phyloP scores from a whole-genome alignment of 176 grass and related monocot species.

The barley (Hordeum vulgare) region DNA sequence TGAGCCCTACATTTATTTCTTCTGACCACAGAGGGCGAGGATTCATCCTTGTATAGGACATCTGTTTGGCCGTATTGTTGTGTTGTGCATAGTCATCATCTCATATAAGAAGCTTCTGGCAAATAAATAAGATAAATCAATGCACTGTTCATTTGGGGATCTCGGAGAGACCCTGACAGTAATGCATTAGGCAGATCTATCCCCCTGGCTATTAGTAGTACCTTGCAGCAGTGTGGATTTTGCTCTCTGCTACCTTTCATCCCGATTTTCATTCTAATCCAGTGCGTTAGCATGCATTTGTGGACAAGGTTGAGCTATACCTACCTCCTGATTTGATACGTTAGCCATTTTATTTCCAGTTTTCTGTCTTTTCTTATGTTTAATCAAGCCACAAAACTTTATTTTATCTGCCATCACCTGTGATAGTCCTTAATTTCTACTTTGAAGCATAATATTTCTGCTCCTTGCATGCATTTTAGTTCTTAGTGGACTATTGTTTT shows the following conservation, averaged over 20 bases:
- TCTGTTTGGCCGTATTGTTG: background rate
- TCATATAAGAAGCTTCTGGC: background rate
- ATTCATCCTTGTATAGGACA: background rate
- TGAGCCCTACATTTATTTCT: background rate
- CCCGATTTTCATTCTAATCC: background rate
- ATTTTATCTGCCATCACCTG: too few relatives aligned
- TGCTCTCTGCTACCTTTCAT: background rate
- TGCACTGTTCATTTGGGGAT: background rate
- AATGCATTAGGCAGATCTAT: too few relatives aligned
- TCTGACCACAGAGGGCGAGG: too few relatives aligned
- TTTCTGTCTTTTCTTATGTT: background rate
- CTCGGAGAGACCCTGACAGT: background rate
- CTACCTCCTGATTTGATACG: background rate
- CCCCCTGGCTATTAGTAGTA: background rate
- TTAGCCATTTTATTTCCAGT: background rate
- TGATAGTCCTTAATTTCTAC: too few relatives aligned
- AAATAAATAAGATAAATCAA: background rate
- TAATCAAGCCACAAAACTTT: background rate
- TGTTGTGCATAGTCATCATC: background rate
- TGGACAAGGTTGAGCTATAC: background rate
- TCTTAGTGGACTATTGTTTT: too few relatives aligned
- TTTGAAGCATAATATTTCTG: too few relatives aligned
- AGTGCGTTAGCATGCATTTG: too few relatives aligned
- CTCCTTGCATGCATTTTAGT: too few relatives aligned
- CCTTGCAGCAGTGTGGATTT: background rate